Conservation (phyloP, 495 filamentous ascomycete species). For the Cercophora samala region DNA sequence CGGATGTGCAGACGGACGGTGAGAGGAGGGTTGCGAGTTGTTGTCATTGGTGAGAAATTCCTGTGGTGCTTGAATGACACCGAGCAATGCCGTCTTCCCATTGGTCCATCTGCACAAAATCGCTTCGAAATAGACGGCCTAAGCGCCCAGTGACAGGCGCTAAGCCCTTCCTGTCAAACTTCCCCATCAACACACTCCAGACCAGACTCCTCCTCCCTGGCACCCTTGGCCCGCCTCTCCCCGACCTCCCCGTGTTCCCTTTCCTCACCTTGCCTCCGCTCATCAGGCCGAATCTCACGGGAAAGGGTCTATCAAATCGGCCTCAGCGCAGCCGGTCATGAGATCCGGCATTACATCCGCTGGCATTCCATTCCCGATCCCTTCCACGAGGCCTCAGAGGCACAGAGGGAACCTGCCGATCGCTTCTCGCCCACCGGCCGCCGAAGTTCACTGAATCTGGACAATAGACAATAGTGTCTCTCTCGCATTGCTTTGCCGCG, state of each 20-base stretch:
- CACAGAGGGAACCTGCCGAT: constrained; percentile 14
- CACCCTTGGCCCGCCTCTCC: constrained; percentile 7
- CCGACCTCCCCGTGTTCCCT: constrained; percentile 12
- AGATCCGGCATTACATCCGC: background rate
- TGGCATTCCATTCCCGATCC: background rate
- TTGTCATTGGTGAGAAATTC: constrained; percentile 33
- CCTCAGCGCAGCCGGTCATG: constrained; percentile 1
- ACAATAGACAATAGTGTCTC: no score
- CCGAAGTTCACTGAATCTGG: no score
- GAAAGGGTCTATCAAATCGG: constrained; percentile 1
- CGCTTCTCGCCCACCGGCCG: background rate
- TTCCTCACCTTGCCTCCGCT: constrained; percentile 8
- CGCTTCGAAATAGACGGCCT: constrained; percentile 27
- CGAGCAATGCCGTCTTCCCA: constrained; percentile 16
- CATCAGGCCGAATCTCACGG: constrained; percentile 10
- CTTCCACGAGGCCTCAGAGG: constrained; percentile 16
- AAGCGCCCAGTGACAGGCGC: constrained; percentile 33
- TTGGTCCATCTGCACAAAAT: constrained; percentile 25
- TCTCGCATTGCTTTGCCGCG: constrained; percentile 1
- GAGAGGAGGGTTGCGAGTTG: constrained; percentile 20
- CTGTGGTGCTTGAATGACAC: constrained; percentile 31
- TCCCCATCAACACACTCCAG: background rate
- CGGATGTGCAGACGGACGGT: constrained; percentile 5
- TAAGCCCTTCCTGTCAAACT: constrained; percentile 23
- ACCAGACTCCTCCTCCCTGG: background rate